Base-by-base conservation (phyloP, 495 filamentous ascomycete species). In the Penicillium ucsense region DNA sequence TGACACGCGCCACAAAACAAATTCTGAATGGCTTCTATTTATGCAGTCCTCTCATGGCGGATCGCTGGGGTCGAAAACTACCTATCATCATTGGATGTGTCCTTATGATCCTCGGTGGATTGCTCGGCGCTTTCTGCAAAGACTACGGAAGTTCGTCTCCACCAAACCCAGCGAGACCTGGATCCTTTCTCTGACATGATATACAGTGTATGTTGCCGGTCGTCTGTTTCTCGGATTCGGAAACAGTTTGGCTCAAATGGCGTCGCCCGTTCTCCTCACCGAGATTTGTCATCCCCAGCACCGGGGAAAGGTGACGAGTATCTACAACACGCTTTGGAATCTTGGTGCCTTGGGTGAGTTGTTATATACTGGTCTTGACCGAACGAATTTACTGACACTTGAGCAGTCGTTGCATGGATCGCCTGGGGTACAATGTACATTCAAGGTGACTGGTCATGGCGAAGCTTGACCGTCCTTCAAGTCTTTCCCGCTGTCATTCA, bases 261-360 rank as follows among this genome's bases (percentile, higher is more conserved):
- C 76, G 11, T 78, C 80, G 8, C 79, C 80, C 12, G 74, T 81
- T 53, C 64, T 84, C 46, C 69, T 82, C 34, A 77, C 77, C n/a
- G 80, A 83, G 64, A 65, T 83, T 40, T 71, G 67, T 46, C 80
- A 83, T 51, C 77, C 80, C 37, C 79, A 82, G 58, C 79, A 82
- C 50, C 79, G 80, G 62, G 79, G 70, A 38, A 76, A 74, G 52
- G 70, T 83, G 52, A 83, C 80, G 31, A 74, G 76, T 35, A 73
- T 83, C 36, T 83, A 81, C 56, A 81, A 83, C 62, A 76, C 71
- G 51, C 61, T 80, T 49, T 83, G 79, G 80, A 79, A 82, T 60
- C 66, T 77, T 40, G 80, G 80, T 31, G 77, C 79, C 37, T 64
- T 79, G 4, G 12, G 51, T 53, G 33, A 3, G 34, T 41, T 20